phyloP scores from a whole-genome alignment of 768 basidiomycete genomes.

The Tylopilus sp. region DNA sequence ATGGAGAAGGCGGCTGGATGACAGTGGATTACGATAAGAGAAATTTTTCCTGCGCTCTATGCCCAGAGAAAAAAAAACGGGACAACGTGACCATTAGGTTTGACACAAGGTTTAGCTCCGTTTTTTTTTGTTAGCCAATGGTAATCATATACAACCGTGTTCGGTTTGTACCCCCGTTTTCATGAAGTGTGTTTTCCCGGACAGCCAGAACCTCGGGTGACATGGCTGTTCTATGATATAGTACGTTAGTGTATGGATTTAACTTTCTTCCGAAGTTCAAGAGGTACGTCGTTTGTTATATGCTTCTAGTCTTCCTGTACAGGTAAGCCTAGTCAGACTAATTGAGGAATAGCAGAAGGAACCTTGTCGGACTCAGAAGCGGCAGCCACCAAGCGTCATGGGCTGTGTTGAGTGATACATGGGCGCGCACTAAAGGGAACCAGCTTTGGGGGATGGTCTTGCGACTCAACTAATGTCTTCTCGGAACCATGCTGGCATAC shows the following conservation, averaged over 20 bases:
- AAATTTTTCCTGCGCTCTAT: constrained; percentile 27
- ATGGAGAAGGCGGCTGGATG: constrained; percentile 12
- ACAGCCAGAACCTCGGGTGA: constrained; percentile 25
- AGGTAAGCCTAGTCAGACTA: constrained; percentile 16
- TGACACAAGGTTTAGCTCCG: constrained; percentile 17
- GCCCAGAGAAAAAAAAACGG: constrained; percentile 13
- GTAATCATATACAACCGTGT: constrained; percentile 2
- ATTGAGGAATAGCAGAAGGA: constrained; percentile 18
- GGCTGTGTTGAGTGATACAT: constrained; percentile 12
- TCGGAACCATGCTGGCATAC: constrained; percentile 13
- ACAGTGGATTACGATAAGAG: constrained; percentile 24
- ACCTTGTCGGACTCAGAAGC: constrained; percentile 18
- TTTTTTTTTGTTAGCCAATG: constrained; percentile 1
- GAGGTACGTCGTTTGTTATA: not conserved
- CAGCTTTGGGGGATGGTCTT: constrained; percentile 7
- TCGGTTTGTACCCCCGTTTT: constrained; percentile 10
- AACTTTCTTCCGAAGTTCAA: constrained; percentile 1
- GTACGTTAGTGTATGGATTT: not conserved
- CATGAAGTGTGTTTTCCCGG: constrained; percentile 4
- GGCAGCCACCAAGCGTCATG: constrained; percentile 11
- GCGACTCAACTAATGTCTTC: constrained; percentile 1
- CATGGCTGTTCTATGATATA: constrained; percentile 8
- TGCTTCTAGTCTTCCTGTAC: not conserved
- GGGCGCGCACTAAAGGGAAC: too few species aligned
- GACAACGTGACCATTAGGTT: constrained; percentile 14